Conservation (phyloP, 768 basidiomycete genomes). For the Gloeophyllum trabeum region DNA sequence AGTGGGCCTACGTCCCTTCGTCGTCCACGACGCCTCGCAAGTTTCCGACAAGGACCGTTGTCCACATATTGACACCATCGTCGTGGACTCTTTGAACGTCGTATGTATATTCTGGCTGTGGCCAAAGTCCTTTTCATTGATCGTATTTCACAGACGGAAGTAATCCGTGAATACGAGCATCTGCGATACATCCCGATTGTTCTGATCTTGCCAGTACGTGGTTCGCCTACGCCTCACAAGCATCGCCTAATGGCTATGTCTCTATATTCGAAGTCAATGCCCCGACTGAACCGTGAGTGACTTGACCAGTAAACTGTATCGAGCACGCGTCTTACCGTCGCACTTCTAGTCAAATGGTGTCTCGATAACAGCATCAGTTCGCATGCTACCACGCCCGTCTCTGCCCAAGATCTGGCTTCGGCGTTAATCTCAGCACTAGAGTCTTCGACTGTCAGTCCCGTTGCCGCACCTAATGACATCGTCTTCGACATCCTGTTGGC, state of each 20-base stretch:
- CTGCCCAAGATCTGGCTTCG: constrained; percentile 79
- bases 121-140: not conserved
- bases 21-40: constrained; percentile 69
- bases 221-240: not conserved
- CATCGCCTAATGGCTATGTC: constrained; percentile 1
- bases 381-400: constrained; percentile 86
- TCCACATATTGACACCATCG: constrained; percentile 89
- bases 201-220: constrained; percentile 59
- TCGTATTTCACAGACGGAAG: constrained; percentile 56
- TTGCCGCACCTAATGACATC: constrained; percentile 76
- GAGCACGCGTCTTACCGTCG: constrained; percentile 12
- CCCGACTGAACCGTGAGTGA: constrained; percentile 59
- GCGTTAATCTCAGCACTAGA: constrained; percentile 92
- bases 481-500: constrained; percentile 90
- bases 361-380: constrained; percentile 93
- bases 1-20: constrained; percentile 67
- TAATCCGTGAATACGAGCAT: constrained; percentile 85
- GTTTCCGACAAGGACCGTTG: constrained; percentile 73
- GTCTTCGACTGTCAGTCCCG: constrained; percentile 85
- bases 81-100: constrained; percentile 80
- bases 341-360: constrained; percentile 96
- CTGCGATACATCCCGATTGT: constrained; percentile 95
- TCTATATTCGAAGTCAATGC: constrained; percentile 39
- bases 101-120: constrained; percentile 35
- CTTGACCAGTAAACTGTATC: constrained; percentile 8